Evolutionary conservation across 2,329 filamentous ascomycete genomes (phyloP).

Genomic region (Neophaeococcomyces aloes): DNA sequence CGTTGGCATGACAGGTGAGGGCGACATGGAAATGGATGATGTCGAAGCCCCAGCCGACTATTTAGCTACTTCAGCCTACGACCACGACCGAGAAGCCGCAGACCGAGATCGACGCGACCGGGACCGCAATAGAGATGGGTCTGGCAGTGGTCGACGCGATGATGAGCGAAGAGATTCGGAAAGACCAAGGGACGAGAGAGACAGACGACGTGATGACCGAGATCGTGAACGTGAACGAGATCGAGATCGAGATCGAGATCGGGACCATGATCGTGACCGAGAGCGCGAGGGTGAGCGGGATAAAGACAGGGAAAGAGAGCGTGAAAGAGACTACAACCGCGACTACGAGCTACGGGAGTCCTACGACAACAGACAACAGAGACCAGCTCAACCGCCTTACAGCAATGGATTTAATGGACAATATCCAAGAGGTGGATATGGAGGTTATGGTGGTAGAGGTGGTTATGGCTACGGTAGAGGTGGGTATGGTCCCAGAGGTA

Average conservation of each 20-base stretch:
- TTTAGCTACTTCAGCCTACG: constrained; percentile 5
- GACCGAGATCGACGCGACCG: constrained; percentile 9
- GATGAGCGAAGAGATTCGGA: constrained; percentile 15
- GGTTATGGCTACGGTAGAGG: constrained; percentile 30
- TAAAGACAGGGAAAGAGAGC: constrained; percentile 12
- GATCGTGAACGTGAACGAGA: constrained; percentile 9
- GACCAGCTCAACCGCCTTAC: constrained; percentile 13
- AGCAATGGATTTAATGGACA: constrained; percentile 19
- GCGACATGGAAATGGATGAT: constrained; percentile 27
- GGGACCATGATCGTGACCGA: constrained; percentile 11
- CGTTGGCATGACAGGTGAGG: constrained; percentile 4
- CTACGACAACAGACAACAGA: constrained; percentile 2
- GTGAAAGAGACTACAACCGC: constrained; percentile 12
- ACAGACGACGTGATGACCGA: neutral
- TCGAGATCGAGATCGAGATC: constrained; percentile 11
- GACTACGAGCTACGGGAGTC: constrained; percentile 7
- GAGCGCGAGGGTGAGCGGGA: constrained; percentile 14
- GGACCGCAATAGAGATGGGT: constrained; percentile 4
- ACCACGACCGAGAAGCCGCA: constrained; percentile 8
- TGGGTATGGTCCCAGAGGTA: constrained; percentile 9
- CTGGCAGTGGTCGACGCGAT: constrained; percentile 10
- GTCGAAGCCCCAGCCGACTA: constrained; percentile 7
- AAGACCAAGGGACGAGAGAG: constrained; percentile 2
- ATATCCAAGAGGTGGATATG: constrained; percentile 42
- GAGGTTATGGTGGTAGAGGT: constrained; percentile 48